Evolutionary conservation across 768 basidiomycete species (phyloP).

Genomic region (Naganishia onofrii): DNA sequence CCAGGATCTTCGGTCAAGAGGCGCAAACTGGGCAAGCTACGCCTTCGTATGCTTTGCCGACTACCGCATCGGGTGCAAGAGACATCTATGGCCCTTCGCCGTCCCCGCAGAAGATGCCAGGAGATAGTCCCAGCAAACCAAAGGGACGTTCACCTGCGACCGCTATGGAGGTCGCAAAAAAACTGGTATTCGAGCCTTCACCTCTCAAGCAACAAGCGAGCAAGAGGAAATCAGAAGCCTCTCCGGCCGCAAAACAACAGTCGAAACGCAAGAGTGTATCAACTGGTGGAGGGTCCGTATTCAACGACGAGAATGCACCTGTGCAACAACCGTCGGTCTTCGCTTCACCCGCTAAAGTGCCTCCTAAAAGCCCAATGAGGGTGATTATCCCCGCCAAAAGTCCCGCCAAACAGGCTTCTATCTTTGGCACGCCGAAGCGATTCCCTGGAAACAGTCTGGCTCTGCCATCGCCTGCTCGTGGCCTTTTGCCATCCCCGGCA

Average conservation of each 20-base stretch:
- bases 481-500: slow-evolving; percentile 7
- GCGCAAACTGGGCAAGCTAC: neutral
- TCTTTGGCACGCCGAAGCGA: slow-evolving; percentile 25
- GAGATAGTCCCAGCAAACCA: slow-evolving; percentile 31
- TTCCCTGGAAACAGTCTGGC: slow-evolving; percentile 13
- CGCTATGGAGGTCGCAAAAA: slow-evolving; percentile 50
- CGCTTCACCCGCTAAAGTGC: slow-evolving; percentile 11
- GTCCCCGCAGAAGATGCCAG: slow-evolving; percentile 38
- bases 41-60: slow-evolving; percentile 31
- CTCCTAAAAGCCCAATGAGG: slow-evolving; percentile 16
- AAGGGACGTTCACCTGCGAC: slow-evolving; percentile 40
- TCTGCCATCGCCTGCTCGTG: slow-evolving; percentile 28
- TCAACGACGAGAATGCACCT: slow-evolving; percentile 21
- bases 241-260: neutral
- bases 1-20: slow-evolving; percentile 42
- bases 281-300: neutral
- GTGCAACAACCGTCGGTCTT: slow-evolving; percentile 2
- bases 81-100: slow-evolving; percentile 50
- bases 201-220: slow-evolving; percentile 20
- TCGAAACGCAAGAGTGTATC: slow-evolving; percentile 18
- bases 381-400: slow-evolving; percentile 16
- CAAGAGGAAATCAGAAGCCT: slow-evolving; percentile 24
- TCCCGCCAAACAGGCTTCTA: slow-evolving; percentile 8
- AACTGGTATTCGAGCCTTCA: slow-evolving; percentile 37
- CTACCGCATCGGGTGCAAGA: slow-evolving; percentile 33